Percentiles rank a stretch among this genome's conserved stretches.
phyloP scores from a whole-genome alignment of 805 yeast genomes.

The Zygoascus flipseniorum region DNA sequence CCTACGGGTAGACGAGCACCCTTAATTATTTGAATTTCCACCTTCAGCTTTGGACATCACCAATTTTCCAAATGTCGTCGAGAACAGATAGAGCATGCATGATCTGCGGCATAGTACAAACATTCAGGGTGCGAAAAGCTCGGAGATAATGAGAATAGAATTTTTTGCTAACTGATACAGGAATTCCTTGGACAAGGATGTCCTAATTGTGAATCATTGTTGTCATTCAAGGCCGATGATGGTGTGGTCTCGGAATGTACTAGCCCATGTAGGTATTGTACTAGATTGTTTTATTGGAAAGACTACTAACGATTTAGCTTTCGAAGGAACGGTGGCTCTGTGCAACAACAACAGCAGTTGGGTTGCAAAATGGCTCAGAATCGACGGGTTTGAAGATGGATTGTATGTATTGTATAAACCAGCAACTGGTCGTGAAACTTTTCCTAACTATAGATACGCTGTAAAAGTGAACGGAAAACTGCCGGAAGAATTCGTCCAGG shows the following conservation, averaged over 20 bases:
- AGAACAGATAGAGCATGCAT: conserved; percentile 89
- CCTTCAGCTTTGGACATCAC: background rate
- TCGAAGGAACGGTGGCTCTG: conserved; percentile 89
- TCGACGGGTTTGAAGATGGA: conserved; percentile 82
- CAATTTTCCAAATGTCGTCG: conserved; percentile 29
- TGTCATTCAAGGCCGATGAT: conserved; percentile 73
- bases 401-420: conserved; percentile 32
- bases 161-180: conserved; percentile 16
- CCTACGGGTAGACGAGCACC: too few species aligned
- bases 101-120: conserved; percentile 90
- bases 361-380: conserved; percentile 91
- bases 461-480: conserved; percentile 86
- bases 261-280: conserved; percentile 52
- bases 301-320: conserved; percentile 33
- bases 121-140: conserved; percentile 44
- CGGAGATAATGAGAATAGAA: background rate
- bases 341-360: conserved; percentile 81
- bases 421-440: background rate
- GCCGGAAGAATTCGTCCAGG: conserved; percentile 76
- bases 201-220: conserved; percentile 89
- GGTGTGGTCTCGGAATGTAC: conserved; percentile 84
- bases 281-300: background rate
- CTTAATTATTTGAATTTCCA: background rate
- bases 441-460: conserved; percentile 40
- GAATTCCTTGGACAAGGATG: conserved; percentile 80